Evolutionary conservation across 2,329 filamentous ascomycete genomes (phyloP).

Genomic region (Septoria petroselini): DNA sequence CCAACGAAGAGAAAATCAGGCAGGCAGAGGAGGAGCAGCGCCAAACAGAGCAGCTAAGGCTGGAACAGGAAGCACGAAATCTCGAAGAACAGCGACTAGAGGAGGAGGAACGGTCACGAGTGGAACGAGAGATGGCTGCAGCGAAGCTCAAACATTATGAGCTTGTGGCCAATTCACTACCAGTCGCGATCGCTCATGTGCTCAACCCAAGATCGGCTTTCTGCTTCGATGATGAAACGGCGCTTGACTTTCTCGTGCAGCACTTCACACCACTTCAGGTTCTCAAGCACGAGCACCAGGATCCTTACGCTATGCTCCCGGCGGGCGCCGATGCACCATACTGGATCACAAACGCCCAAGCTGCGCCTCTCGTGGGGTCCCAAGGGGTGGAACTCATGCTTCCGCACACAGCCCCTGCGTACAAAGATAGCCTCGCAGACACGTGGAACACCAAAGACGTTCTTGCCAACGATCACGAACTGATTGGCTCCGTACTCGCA

Average conservation of each 20-base stretch:
- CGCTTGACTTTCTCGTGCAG: slow-evolving; percentile 20
- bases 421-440: slow-evolving; percentile 24
- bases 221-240: slow-evolving; percentile 14
- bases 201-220: slow-evolving; percentile 26
- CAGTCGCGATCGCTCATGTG: slow-evolving; percentile 23
- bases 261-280: slow-evolving; percentile 32
- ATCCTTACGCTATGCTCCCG: slow-evolving; percentile 11
- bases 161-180: slow-evolving; percentile 29
- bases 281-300: slow-evolving; percentile 20
- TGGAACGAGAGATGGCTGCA: slow-evolving; percentile 23
- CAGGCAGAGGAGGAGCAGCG: slow-evolving; percentile 32
- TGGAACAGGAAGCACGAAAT: slow-evolving; percentile 28
- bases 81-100: slow-evolving; percentile 20
- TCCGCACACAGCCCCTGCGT: slow-evolving; percentile 23
- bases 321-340: slow-evolving; percentile 18
- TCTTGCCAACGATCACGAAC: slow-evolving; percentile 9
- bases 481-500: slow-evolving; percentile 19
- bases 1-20: slow-evolving; percentile 25
- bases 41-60: slow-evolving; percentile 19
- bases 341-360: slow-evolving; percentile 35
- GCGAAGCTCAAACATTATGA: slow-evolving; percentile 24
- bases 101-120: slow-evolving; percentile 20
- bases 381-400: slow-evolving; percentile 34
- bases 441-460: slow-evolving; percentile 27
- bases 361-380: slow-evolving; percentile 33